phyloP scores from a whole-genome alignment of 371 early-diverging fungal genomes.

The Coemansia sp. region DNA sequence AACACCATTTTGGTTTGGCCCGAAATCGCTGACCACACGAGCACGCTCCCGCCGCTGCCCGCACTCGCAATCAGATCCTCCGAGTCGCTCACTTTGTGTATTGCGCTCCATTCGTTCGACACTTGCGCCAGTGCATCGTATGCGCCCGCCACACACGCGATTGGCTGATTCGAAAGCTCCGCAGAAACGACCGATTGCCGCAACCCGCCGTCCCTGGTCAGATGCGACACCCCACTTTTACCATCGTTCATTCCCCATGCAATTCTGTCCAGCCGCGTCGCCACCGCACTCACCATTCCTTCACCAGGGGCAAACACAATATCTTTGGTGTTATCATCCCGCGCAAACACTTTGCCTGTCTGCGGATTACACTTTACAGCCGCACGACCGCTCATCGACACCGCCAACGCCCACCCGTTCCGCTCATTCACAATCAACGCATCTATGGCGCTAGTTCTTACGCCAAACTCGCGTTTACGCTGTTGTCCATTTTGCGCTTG shows the following conservation, averaged over 20 bases:
- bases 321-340: conserved; percentile 11
- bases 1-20: conserved; percentile 6
- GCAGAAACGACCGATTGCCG: neutral
- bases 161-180: neutral
- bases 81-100: neutral
- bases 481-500: neutral
- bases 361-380: conserved; percentile 9
- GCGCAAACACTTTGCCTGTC: conserved; percentile 29
- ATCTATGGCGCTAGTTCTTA: conserved; percentile 20
- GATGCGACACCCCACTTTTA: conserved; percentile 5
- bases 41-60: conserved; percentile 17
- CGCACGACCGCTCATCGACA: conserved; percentile 7
- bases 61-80: conserved; percentile 16
- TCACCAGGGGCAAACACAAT: conserved; percentile 8
- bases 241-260: conserved; percentile 30
- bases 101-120: conserved; percentile 8
- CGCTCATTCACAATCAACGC: conserved; percentile 15
- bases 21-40: conserved; percentile 18
- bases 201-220: conserved; percentile 17
- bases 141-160: conserved; percentile 18
- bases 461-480: conserved; percentile 12
- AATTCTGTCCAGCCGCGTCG: conserved; percentile 19
- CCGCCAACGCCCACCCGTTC: conserved; percentile 31
- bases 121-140: conserved; percentile 25
- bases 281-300: conserved; percentile 7